Evolutionary conservation across 148 eudicot genomes (phyloP).

Genomic region (Chenopodium quinoa): DNA sequence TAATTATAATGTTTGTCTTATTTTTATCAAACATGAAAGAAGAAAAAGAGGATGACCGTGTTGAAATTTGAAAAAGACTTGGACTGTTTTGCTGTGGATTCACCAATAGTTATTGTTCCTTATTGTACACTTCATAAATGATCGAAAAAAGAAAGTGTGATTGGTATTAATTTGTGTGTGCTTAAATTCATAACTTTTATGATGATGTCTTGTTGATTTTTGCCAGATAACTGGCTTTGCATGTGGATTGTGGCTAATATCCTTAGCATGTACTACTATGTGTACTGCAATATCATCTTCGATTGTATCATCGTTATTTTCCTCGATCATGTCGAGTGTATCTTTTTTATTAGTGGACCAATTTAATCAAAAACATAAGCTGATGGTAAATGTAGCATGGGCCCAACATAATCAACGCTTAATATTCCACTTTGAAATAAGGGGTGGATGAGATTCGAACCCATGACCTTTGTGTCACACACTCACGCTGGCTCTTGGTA

Average conservation of each 20-base stretch:
- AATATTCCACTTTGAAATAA: no score
- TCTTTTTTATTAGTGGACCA: no score
- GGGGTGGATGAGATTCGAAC: no score
- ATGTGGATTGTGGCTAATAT: not conserved
- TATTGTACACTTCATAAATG: conserved; percentile 16
- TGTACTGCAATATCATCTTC: no score
- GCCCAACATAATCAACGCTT: no score
- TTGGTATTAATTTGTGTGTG: conserved; percentile 18
- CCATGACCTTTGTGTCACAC: no score
- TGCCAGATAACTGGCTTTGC: conserved; percentile 3
- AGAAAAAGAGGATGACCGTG: conserved; percentile 23
- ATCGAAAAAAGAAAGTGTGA: conserved; percentile 1
- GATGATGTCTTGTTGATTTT: conserved; percentile 1
- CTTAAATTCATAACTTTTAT: not conserved
- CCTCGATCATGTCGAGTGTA: no score
- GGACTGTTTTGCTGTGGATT: conserved; percentile 20
- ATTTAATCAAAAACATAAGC: no score
- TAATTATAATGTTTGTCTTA: not conserved
- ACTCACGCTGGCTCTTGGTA: no score
- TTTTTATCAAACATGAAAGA: conserved; percentile 16
- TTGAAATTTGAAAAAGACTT: conserved; percentile 18
- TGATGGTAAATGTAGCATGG: no score
- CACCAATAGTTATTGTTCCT: conserved; percentile 11
- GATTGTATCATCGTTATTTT: no score
- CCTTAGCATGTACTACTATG: not conserved